Percentiles rank a stretch among this genome's conserved stretches.
phyloP scores from a whole-genome alignment of 495 filamentous ascomycete genomes.

The Hypoxylon lienhwacheense region DNA sequence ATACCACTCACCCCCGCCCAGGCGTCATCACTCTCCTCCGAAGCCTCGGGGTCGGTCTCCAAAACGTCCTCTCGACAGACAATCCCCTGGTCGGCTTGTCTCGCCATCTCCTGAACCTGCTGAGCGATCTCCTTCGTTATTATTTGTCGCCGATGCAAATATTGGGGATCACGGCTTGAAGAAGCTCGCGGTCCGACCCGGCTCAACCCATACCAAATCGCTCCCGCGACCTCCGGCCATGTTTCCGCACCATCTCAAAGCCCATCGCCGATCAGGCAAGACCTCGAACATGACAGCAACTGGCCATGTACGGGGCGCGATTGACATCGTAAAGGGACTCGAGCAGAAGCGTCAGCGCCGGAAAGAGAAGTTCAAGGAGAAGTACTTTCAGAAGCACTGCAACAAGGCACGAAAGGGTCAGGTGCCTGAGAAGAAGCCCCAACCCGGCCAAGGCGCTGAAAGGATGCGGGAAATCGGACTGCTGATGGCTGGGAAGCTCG shows the following conservation, averaged over 20 bases:
- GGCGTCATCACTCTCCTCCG: constrained; percentile 50
- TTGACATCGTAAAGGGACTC: constrained; percentile 95
- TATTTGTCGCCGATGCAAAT: constrained; percentile 42
- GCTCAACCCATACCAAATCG: constrained; percentile 73
- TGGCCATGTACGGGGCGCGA: constrained; percentile 73
- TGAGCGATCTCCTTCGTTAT: constrained; percentile 50
- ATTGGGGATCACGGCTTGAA: constrained; percentile 51
- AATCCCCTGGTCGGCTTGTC: constrained; percentile 70
- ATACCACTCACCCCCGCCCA: constrained; percentile 52
- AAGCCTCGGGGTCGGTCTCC: constrained; percentile 54
- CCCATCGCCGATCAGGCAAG: constrained; percentile 36
- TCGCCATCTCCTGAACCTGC: constrained; percentile 59
- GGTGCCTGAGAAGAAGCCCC: constrained; percentile 50
- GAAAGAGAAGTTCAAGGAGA: constrained; percentile 74
- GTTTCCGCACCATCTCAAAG: constrained; percentile 58
- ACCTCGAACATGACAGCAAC: constrained; percentile 37
- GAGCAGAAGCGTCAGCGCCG: constrained; percentile 91
- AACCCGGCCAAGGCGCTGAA: constrained; percentile 86
- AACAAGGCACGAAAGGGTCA: constrained; percentile 55
- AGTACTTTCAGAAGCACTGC: constrained; percentile 71
- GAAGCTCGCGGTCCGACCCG: constrained; percentile 63
- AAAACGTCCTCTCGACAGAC: constrained; percentile 62
- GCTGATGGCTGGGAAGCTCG: constrained; percentile 77
- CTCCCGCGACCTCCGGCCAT: constrained; percentile 72
- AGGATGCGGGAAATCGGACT: constrained; percentile 93